phyloP scores from a whole-genome alignment of 495 filamentous ascomycete genomes.

The Chaetomium fimeti region DNA sequence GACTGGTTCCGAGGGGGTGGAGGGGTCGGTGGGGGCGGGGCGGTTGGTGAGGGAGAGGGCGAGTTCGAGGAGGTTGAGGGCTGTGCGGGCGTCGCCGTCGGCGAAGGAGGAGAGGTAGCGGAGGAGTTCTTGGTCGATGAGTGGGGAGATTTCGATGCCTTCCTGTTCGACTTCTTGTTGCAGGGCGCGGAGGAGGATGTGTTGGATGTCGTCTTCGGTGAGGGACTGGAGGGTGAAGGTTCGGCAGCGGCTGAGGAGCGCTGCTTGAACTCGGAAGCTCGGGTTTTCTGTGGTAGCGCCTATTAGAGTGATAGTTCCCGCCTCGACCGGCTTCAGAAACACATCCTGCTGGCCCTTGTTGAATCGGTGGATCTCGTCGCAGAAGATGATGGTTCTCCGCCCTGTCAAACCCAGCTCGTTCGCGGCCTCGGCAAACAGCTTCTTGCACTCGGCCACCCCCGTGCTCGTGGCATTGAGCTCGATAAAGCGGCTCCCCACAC shows the following conservation, averaged over 20 bases:
- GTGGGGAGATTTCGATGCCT: slow-evolving; percentile 41
- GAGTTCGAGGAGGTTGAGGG: slow-evolving; percentile 87
- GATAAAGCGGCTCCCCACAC: slow-evolving; percentile 79
- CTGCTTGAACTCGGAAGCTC: slow-evolving; percentile 87
- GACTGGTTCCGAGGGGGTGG: slow-evolving; percentile 32
- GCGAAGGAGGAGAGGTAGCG: slow-evolving; percentile 79
- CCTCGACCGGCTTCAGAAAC: slow-evolving; percentile 89
- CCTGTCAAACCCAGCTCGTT: slow-evolving; percentile 80
- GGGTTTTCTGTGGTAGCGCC: slow-evolving; percentile 98
- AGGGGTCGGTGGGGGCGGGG: slow-evolving; percentile 13
- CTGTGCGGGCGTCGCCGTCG: slow-evolving; percentile 89
- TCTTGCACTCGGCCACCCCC: slow-evolving; percentile 92
- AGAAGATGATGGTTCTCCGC: slow-evolving; percentile 92
- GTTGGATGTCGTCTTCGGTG: slow-evolving; percentile 63
- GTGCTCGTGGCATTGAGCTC: slow-evolving; percentile 94
- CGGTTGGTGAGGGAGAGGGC: slow-evolving; percentile 59
- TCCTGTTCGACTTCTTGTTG: slow-evolving; percentile 49
- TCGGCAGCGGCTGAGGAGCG: slow-evolving; percentile 83
- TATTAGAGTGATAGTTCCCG: slow-evolving; percentile 85
- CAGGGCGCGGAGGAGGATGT: slow-evolving; percentile 74
- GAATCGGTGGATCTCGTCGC: slow-evolving; percentile 96
- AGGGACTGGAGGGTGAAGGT: slow-evolving; percentile 83
- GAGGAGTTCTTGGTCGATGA: slow-evolving; percentile 76
- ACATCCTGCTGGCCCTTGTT: slow-evolving; percentile 93
- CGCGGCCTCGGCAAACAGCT: slow-evolving; percentile 81